Evolutionary conservation across 345 rosid species (phyloP).

Genomic region (Moricandia arvensis): DNA sequence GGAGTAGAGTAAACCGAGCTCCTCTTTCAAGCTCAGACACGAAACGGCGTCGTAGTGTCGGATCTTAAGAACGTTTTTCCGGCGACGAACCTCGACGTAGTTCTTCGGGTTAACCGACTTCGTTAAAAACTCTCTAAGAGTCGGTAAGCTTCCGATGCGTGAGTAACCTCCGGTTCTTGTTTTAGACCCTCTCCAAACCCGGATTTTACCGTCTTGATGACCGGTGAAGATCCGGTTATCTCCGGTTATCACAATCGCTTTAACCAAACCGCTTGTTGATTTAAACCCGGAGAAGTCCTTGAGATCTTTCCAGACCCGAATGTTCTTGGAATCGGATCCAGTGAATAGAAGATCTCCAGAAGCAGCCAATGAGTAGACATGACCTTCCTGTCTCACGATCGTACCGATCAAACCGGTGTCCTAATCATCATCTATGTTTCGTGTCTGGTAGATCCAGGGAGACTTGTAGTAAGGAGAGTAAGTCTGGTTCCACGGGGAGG

Average conservation of each 20-base stretch:
- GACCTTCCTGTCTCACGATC: slow-evolving; percentile 63
- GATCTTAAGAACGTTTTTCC: slow-evolving; percentile 49
- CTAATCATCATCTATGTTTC: slow-evolving; percentile 13
- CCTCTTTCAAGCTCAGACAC: slow-evolving; percentile 56
- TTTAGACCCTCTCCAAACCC: slow-evolving; percentile 57
- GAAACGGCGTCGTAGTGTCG: slow-evolving; percentile 65
- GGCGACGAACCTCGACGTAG: slow-evolving; percentile 59
- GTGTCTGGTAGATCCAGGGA: slow-evolving; percentile 42
- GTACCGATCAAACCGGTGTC: slow-evolving; percentile 55
- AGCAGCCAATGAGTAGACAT: slow-evolving; percentile 66
- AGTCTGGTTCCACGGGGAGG: slow-evolving; percentile 64
- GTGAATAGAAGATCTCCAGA: slow-evolving; percentile 58
- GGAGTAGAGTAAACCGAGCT: slow-evolving; percentile 54
- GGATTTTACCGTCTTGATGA: slow-evolving; percentile 70
- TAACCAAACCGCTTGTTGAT: slow-evolving; percentile 58
- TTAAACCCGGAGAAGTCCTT: slow-evolving; percentile 62
- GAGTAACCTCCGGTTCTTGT: slow-evolving; percentile 41
- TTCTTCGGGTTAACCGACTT: slow-evolving; percentile 58
- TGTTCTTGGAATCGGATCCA: slow-evolving; percentile 70
- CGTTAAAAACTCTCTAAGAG: slow-evolving; percentile 50
- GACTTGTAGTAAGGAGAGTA: slow-evolving; percentile 49
- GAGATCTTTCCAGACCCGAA: slow-evolving; percentile 65
- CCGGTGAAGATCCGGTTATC: slow-evolving; percentile 59
- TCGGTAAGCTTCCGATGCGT: slow-evolving; percentile 54
- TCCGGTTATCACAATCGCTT: slow-evolving; percentile 43